Evolutionary conservation across 148 eudicot genomes (phyloP), one percentile per base, ranked within the genome.

Genomic region (Polygonum maritimum): DNA sequence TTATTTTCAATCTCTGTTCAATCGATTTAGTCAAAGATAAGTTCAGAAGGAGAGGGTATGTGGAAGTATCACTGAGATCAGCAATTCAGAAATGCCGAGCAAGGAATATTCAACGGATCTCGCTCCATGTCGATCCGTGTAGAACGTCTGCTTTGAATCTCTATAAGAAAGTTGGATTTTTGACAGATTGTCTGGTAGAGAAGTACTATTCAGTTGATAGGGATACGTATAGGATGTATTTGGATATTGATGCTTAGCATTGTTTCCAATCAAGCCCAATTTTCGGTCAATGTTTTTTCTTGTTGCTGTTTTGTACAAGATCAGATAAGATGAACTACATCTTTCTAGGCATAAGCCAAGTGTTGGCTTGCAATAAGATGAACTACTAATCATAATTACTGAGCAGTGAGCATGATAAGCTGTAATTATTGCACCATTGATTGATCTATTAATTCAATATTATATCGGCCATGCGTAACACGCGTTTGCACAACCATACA

Each of bases 101-200:
- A 22, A 82, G 90, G 81, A 87, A 80, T 21, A 78, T 92, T 26
- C 91, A 84, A 33, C 83, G 96, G 70, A 82, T 94, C 57, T 86
- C 92, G 12, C 96, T 94, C 75, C 98, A 94, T 67, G 97, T 94
- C 8, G 98, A 94, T 81, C 96, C 97, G 14, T 78, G 73, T 7
- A 94, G 98, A 86, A 80, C 44, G 47, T 79, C 93, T 35, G 97
- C 98, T 45, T 76, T 89, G 77, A 79, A 80, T 75, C 94, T 94
- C 15, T 94, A 94, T 85, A 78, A 80, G 86, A 92, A 92, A 77
- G 80, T 92, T 52, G 98, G 96, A 26, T 94, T 94, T 75, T 76
- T 69, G 71, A 86, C 87, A 33, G 98, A 94, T 78, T 69, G 76
- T 79, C 75, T 89, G 35, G 80, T 94, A 31, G 86, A 83, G 57